These are phyloP conservation scores for Heritiera fomes DNA, from an alignment of 345 rosid genomes.

Conservation along the genomic window DNA sequence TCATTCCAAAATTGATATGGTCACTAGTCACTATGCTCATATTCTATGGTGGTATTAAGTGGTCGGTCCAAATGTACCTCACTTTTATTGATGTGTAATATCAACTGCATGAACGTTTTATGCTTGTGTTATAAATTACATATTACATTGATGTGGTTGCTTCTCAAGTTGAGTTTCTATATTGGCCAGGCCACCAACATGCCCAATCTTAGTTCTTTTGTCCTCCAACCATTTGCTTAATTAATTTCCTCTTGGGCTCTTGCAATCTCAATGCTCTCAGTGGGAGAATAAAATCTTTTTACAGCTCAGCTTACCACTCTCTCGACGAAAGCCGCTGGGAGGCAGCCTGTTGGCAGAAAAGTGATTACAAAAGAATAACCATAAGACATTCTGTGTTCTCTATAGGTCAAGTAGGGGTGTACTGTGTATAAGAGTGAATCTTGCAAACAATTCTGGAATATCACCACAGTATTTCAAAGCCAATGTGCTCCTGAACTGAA, in stretches of 20 bases:
- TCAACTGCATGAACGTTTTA: not conserved
- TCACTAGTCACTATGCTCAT: not conserved
- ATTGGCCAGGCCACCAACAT: not conserved
- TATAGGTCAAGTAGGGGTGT: not conserved
- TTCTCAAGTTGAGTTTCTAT: not conserved
- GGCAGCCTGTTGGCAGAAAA: too few species aligned
- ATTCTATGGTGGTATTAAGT: not conserved
- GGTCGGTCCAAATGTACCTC: not conserved
- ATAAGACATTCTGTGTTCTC: too few species aligned
- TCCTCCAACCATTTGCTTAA: not conserved
- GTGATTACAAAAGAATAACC: not conserved
- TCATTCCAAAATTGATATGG: slow-evolving; percentile 58
- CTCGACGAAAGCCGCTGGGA: not conserved
- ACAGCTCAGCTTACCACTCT: not conserved
- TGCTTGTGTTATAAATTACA: not conserved
- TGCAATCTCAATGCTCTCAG: too few species aligned
- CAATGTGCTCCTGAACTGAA: not conserved
- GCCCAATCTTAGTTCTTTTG: not conserved
- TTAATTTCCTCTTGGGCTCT: too few species aligned
- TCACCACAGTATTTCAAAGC: not conserved
- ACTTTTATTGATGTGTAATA: not conserved
- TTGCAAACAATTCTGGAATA: not conserved
- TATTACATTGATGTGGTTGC: not conserved
- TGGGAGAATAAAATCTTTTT: too few species aligned
- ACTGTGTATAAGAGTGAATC: not conserved